Conservation (phyloP, 208 protist species). For the Kentomonas sorsogonicus region DNA sequence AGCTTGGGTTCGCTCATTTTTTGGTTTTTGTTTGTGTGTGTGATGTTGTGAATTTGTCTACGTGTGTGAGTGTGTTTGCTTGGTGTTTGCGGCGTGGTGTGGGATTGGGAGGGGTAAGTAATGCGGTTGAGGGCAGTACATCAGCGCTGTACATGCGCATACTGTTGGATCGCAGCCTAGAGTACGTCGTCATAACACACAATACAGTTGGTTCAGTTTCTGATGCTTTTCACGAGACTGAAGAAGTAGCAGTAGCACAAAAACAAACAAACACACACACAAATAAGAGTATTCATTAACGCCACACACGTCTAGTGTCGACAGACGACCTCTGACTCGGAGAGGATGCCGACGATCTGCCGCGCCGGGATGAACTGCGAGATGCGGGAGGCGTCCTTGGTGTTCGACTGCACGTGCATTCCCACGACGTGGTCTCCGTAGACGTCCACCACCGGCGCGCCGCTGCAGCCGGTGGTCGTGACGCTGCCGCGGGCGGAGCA, state of each 20-base stretch:
- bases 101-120: too few species aligned
- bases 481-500: conserved; percentile 72
- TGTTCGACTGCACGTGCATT: conserved; percentile 81
- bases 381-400: conserved; percentile 65
- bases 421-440: conserved; percentile 77
- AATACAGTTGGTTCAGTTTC: too few species aligned
- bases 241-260: too few species aligned
- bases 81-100: too few species aligned
- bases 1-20: conserved; percentile 17
- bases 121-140: too few species aligned
- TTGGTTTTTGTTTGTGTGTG: background rate
- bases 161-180: too few species aligned
- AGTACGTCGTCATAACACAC: too few species aligned
- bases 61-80: too few species aligned
- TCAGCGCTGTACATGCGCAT: too few species aligned
- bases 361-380: conserved; percentile 72
- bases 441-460: conserved; percentile 75
- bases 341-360: conserved; percentile 58
- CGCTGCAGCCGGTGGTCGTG: conserved; percentile 75
- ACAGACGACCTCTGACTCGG: conserved; percentile 63
- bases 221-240: too few species aligned
- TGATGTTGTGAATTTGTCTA: background rate
- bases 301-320: conserved; percentile 7
- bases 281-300: too few species aligned
- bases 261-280: too few species aligned